These are phyloP conservation scores for Aureobasidium melanogenum DNA, from an alignment of 2,329 filamentous ascomycete genomes.

Conservation along the genomic window DNA sequence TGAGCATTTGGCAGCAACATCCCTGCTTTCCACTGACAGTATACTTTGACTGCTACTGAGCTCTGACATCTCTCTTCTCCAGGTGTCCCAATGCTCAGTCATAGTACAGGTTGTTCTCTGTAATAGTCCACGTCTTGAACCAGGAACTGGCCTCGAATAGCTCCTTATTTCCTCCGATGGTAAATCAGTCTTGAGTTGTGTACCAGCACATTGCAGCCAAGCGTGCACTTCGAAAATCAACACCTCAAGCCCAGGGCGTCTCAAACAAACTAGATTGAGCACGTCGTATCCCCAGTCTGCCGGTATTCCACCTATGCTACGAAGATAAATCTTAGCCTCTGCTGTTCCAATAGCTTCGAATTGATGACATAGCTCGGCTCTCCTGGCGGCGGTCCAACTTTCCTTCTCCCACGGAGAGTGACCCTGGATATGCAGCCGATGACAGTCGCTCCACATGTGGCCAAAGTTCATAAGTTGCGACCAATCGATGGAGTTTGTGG, in stretches of 20 bases:
- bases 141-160: not conserved
- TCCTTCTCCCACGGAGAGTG: not conserved
- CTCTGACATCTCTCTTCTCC: not conserved
- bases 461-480: not conserved
- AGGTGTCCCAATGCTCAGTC: not conserved
- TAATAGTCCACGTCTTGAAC: not conserved
- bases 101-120: not conserved
- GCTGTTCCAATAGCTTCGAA: not conserved
- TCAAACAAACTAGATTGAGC: not conserved
- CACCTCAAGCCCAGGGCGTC: not conserved
- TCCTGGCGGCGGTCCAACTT: not conserved
- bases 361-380: not conserved
- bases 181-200: not conserved
- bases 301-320: not conserved
- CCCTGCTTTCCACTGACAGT: not conserved
- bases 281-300: not conserved
- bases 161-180: not conserved
- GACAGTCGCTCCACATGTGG: not conserved
- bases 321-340: not conserved
- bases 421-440: not conserved
- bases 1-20: not conserved
- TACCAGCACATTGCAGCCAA: not conserved
- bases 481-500: not conserved
- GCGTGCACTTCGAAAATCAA: not conserved
- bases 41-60: not conserved